Conservation (phyloP, 352 stramenopile genomes). For the Lagenidium giganteum region DNA sequence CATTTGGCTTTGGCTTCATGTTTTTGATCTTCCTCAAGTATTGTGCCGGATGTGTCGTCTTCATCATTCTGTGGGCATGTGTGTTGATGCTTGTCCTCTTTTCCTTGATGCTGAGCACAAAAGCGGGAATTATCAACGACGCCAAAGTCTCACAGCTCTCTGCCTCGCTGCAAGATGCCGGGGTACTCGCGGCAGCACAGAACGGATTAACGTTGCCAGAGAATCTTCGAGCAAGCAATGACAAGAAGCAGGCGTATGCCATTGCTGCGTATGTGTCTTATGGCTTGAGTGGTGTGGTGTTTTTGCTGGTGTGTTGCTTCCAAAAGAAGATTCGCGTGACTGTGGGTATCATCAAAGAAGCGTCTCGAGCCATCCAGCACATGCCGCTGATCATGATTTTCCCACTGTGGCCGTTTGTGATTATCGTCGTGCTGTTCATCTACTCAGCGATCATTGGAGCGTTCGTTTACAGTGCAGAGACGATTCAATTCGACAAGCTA, state of each 20-base stretch:
- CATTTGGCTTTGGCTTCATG: conserved; percentile 51
- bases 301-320: conserved; percentile 82
- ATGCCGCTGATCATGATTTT: conserved; percentile 69
- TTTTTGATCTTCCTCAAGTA: conserved; percentile 72
- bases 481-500: conserved; percentile 37
- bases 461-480: conserved; percentile 62
- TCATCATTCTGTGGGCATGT: conserved; percentile 61
- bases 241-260: conserved; percentile 55
- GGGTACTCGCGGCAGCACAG: conserved; percentile 31
- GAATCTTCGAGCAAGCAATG: conserved; percentile 44
- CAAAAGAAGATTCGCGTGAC: conserved; percentile 78
- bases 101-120: conserved; percentile 67
- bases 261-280: conserved; percentile 61
- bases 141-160: conserved; percentile 35
- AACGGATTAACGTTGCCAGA: conserved; percentile 39
- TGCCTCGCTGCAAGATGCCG: conserved; percentile 29
- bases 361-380: conserved; percentile 49
- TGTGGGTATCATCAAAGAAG: conserved; percentile 74
- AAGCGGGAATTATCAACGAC: conserved; percentile 61
- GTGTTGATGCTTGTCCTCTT: conserved; percentile 64
- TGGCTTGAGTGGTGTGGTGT: conserved; percentile 42
- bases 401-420: conserved; percentile 51
- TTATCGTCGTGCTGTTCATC: conserved; percentile 59
- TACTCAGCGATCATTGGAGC: conserved; percentile 55
- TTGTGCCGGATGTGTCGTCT: conserved; percentile 71